Evolutionary conservation across 2,329 filamentous ascomycete genomes (phyloP).

Genomic region (Sodiomyces alkalinus): DNA sequence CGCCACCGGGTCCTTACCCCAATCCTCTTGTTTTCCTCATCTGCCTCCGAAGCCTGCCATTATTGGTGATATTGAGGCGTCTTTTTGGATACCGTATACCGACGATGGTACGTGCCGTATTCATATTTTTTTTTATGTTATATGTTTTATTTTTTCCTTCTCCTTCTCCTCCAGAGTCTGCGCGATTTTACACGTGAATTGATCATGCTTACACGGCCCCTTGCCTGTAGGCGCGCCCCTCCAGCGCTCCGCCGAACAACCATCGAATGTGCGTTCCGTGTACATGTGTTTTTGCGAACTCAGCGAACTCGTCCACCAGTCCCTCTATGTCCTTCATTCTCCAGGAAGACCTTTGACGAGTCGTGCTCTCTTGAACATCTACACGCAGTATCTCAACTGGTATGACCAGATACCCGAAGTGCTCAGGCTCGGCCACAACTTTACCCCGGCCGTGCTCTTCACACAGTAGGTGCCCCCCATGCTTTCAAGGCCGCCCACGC

Average conservation of each 20-base stretch:
- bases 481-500: no score
- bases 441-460: constrained; percentile 58
- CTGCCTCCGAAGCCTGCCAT: constrained; percentile 44
- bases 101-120: constrained; percentile 32
- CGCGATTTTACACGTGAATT: not conserved
- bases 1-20: constrained; percentile 45
- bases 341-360: constrained; percentile 51
- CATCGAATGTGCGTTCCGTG: constrained; percentile 52
- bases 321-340: constrained; percentile 56
- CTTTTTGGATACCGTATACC: constrained; percentile 42
- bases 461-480: constrained; percentile 45
- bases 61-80: constrained; percentile 43
- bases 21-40: constrained; percentile 41
- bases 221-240: constrained; percentile 29
- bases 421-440: constrained; percentile 50
- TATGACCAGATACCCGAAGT: constrained; percentile 52
- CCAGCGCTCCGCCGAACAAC: constrained; percentile 41
- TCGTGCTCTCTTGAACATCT: constrained; percentile 45
- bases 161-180: not conserved
- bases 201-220: constrained; percentile 6
- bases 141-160: not conserved
- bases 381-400: constrained; percentile 57
- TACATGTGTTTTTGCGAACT: constrained; percentile 57
- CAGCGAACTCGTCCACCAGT: constrained; percentile 59
- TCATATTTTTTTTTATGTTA: not conserved